phyloP scores from a whole-genome alignment of 306 rosid genomes.

The Oxytropis ochrocephala region DNA sequence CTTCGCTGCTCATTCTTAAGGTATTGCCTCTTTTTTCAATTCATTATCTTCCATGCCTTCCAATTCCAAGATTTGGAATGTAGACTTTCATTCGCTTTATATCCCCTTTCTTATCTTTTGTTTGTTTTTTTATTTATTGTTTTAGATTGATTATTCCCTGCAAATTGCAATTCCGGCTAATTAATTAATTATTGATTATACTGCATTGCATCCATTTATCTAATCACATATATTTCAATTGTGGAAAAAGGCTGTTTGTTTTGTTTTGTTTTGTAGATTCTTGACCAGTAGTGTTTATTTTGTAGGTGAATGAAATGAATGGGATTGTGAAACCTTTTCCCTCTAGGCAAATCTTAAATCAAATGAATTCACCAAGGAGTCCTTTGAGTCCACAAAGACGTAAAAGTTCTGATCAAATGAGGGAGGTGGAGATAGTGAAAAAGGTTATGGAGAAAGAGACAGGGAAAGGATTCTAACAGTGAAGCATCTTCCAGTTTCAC shows the following conservation, averaged over 20 bases:
- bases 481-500: slow-evolving; percentile 31
- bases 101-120: neutral
- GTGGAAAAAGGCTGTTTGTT: neutral
- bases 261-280: neutral
- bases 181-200: neutral
- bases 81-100: neutral
- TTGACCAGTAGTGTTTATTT: neutral
- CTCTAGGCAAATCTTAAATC: slow-evolving; percentile 30
- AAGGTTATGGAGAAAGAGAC: slow-evolving; percentile 48
- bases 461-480: slow-evolving; percentile 29
- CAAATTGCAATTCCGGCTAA: neutral
- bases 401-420: slow-evolving; percentile 65
- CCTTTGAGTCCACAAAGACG: slow-evolving; percentile 47
- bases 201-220: neutral
- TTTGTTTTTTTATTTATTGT: neutral
- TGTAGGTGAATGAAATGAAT: slow-evolving; percentile 32
- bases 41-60: neutral
- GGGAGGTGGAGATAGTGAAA: slow-evolving; percentile 68
- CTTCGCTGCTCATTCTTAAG: slow-evolving; percentile 30
- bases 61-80: neutral
- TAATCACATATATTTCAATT: neutral
- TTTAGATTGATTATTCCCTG: neutral
- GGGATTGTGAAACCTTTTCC: slow-evolving; percentile 26
- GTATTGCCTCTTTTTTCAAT: slow-evolving; percentile 29
- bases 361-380: slow-evolving; percentile 28